Evolutionary conservation across 2,329 filamentous ascomycete species (phyloP), one percentile per base, ranked within the genome.

Genomic region (Epichloe amarillans): DNA sequence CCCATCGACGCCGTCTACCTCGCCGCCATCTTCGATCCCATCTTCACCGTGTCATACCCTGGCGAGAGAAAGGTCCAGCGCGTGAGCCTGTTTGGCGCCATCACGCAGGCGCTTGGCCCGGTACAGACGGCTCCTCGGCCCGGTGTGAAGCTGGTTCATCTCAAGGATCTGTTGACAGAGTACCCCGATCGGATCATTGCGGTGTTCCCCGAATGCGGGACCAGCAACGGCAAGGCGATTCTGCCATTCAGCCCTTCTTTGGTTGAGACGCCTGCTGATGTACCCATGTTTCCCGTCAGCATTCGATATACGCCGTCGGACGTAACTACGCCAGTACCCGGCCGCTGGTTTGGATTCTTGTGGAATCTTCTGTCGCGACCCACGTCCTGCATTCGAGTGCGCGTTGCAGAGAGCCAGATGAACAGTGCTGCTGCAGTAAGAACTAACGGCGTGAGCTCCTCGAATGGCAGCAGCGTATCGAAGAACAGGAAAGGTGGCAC

Each of bases 1-100:
- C 93, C 93, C 8, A 80, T 98, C 64, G 93, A 98, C 66, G 84
- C 89, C 15, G 72, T 98, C 51, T 98, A 97, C 67, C 82, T 98
- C 23, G 88, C 93, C 53, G 90, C 89, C 55, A 88, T 97, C 62
- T 98, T 97, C 72, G 88, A 96, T 64, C 93, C 93, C 3, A 77
- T 98, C 64, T 97, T 98, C 70, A 94, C 89, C 11, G 73, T 86
- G 44, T 88, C 85, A 0, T 96, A 88, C 66, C 88, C 90, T 0
- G 72, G 75, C 53, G 84, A 82, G 3, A 77, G 80, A 45, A 79
- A 82, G 53, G 85, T 98, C 26, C 81, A 84, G 59, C 84, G 76
- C 44, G 80, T 97, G 45, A 84, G 85, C 3, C 80, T 97, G 5
- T 73, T 89, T 42, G 72, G 80, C 59, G 89, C 90, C 46, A 81